Evolutionary conservation across 108 stramenopile species (phyloP), one percentile per base, ranked within the genome.

Genomic region (Aurantiochytrium sp.): DNA sequence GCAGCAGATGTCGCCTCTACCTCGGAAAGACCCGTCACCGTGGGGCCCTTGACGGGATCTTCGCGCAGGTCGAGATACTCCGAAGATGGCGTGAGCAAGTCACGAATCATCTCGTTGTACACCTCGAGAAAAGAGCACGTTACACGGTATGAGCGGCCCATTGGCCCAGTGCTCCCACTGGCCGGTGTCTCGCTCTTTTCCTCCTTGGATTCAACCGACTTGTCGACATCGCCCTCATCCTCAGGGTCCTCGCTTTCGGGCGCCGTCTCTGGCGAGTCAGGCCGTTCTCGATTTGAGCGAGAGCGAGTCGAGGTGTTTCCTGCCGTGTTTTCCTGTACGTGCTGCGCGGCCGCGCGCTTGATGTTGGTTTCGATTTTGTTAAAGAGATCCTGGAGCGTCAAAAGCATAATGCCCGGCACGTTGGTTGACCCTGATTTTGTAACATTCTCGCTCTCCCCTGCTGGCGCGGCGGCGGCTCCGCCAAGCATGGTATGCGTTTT

Each of bases 51-150:
- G 29, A 94, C 91, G 3, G 94, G 94, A 60, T 95, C 94, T 69
- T 95, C 94, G 4, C 94, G 60, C 19, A 94, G 72, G 49, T 95
- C 94, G 55, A 95, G 59, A 43, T 88, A 93, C 29, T 93, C 93
- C 21, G 57, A 89, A 25, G 76, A 58, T 58, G 59, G 29, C 8
- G 88, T 55, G 29, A 95, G 89, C 4, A 95, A 91, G 69, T 95
- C 94, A 4, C 92, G 88, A 49, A 95, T 94, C 29, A 93, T 93
- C 71, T 95, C 94, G 58, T 94, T 93, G 93, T 93, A 94, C 53
- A 95, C 92, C 91, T 95, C 94, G 28, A 95, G 87, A 89, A 91
- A 94, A 5, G 87, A 88, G 25, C 93, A 90, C 12, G 92, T 90
- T 4, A 94, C 94, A 19, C 91, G 45, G 51, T 83, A 83, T 4